Evolutionary conservation across 164 flowering plant genomes (phyloP).

Genomic region (Liriodendron chinense): DNA sequence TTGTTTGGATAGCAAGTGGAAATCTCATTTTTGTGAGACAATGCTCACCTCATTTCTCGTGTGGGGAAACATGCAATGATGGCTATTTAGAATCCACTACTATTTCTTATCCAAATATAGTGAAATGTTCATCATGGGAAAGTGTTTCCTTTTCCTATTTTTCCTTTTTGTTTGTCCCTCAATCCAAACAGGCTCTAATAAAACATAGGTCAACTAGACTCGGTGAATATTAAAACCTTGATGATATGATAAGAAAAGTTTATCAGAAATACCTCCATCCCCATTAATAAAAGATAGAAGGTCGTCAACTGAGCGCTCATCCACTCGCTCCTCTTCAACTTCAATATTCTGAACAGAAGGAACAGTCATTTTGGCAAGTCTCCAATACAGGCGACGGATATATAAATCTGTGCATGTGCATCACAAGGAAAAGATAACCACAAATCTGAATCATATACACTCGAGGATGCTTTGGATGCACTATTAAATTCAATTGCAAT

Average conservation of each 20-base stretch:
- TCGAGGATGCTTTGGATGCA: neutral
- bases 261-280: conserved; percentile 30
- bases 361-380: neutral
- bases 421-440: neutral
- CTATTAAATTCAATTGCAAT: neutral
- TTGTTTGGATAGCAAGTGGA: too few relatives aligned
- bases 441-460: neutral
- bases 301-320: conserved; percentile 90
- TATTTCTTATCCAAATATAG: too few relatives aligned
- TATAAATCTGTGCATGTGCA: neutral
- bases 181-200: too few relatives aligned
- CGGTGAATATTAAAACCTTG: too few relatives aligned
- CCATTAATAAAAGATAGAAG: conserved; percentile 86
- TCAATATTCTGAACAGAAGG: conserved; percentile 59
- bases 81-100: too few relatives aligned
- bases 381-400: neutral
- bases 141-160: too few relatives aligned
- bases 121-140: too few relatives aligned
- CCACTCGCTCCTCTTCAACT: conserved; percentile 65
- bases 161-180: too few relatives aligned
- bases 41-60: too few relatives aligned
- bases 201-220: too few relatives aligned
- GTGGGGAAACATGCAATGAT: too few relatives aligned
- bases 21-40: too few relatives aligned
- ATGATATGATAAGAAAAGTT: neutral